Percentiles rank a stretch among this genome's conserved stretches.
phyloP scores from a whole-genome alignment of 2,329 filamentous ascomycete genomes.

The Alternaria sp. region DNA sequence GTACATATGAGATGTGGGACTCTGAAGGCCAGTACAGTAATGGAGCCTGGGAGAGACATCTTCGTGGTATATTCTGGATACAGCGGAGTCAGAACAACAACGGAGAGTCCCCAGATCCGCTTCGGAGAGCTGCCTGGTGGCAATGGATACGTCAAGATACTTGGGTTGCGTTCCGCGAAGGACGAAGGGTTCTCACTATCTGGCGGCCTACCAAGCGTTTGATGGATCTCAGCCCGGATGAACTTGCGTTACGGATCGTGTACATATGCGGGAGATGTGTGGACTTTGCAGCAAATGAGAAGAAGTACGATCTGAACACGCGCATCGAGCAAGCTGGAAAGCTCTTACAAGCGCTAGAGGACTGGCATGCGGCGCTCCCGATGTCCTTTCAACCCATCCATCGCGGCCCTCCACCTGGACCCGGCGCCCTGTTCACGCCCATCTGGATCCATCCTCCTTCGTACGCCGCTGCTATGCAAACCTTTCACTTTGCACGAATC shows the following conservation, averaged over 20 bases:
- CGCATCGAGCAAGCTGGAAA: slow-evolving; percentile 56
- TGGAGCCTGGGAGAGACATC: slow-evolving; percentile 66
- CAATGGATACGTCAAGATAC: slow-evolving; percentile 70
- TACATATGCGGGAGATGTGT: slow-evolving; percentile 64
- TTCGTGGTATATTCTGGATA: slow-evolving; percentile 71
- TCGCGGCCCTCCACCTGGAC: slow-evolving; percentile 14
- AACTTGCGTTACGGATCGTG: slow-evolving; percentile 60
- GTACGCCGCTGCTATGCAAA: slow-evolving; percentile 57
- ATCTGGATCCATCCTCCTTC: slow-evolving; percentile 42
- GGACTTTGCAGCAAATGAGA: slow-evolving; percentile 64
- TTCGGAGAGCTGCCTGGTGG: slow-evolving; percentile 69
- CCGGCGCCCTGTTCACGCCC: slow-evolving; percentile 22
- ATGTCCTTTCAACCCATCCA: slow-evolving; percentile 54
- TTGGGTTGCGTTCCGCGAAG: slow-evolving; percentile 68
- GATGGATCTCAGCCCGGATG: slow-evolving; percentile 57
- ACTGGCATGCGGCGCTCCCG: slow-evolving; percentile 57
- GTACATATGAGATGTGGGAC: slow-evolving; percentile 71
- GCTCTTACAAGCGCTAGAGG: slow-evolving; percentile 57
- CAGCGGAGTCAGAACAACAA: slow-evolving; percentile 67
- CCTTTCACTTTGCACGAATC: slow-evolving; percentile 60
- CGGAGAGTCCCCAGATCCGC: slow-evolving; percentile 60
- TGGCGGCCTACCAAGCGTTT: slow-evolving; percentile 62
- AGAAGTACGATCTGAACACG: slow-evolving; percentile 51
- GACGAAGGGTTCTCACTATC: slow-evolving; percentile 62
- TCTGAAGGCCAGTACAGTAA: slow-evolving; percentile 52